Percentiles rank a stretch among this genome's conserved stretches.
Evolutionary conservation across 73 alveolate species (phyloP).

Genomic region (Strombidium stylifer): DNA sequence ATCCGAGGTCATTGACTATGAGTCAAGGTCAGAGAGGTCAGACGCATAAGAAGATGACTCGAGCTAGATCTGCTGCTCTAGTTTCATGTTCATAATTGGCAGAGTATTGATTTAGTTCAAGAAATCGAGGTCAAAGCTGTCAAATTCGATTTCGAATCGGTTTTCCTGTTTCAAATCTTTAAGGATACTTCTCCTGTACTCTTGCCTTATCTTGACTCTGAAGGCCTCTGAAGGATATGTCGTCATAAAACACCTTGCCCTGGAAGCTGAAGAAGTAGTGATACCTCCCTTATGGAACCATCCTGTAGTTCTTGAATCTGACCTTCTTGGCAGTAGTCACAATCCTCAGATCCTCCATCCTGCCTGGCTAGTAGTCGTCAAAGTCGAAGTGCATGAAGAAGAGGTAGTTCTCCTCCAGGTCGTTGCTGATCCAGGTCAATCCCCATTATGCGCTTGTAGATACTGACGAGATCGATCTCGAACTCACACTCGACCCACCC

Average conservation of each 20-base stretch:
- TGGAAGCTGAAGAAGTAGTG: slow-evolving; percentile 36
- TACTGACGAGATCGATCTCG: slow-evolving; percentile 12
- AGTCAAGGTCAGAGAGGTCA: too few relatives aligned
- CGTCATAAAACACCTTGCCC: too few relatives aligned
- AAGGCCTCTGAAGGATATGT: too few relatives aligned
- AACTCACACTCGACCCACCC: slow-evolving; percentile 50
- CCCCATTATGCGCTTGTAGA: too few relatives aligned
- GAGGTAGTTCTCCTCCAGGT: slow-evolving; percentile 16
- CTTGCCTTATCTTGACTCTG: too few relatives aligned
- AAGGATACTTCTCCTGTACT: too few relatives aligned
- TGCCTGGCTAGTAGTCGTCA: slow-evolving; percentile 53
- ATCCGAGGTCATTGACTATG: too few relatives aligned
- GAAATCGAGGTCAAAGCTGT: not conserved
- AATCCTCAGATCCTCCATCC: slow-evolving; percentile 36
- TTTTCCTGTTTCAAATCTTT: not conserved
- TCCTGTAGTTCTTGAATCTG: slow-evolving; percentile 2
- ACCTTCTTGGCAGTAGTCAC: slow-evolving; percentile 2
- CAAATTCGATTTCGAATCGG: not conserved
- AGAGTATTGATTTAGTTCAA: not conserved
- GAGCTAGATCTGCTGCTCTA: too few relatives aligned
- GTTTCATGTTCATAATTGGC: too few relatives aligned
- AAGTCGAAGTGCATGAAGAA: slow-evolving; percentile 56
- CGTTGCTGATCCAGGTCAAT: not conserved
- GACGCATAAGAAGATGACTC: too few relatives aligned
- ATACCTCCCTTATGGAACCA: slow-evolving; percentile 49